Percentiles rank a stretch among this genome's conserved stretches.
These are phyloP conservation scores for Daldinia sp. DNA, from an alignment of 2,329 filamentous ascomycete genomes.

Conservation along the genomic window DNA sequence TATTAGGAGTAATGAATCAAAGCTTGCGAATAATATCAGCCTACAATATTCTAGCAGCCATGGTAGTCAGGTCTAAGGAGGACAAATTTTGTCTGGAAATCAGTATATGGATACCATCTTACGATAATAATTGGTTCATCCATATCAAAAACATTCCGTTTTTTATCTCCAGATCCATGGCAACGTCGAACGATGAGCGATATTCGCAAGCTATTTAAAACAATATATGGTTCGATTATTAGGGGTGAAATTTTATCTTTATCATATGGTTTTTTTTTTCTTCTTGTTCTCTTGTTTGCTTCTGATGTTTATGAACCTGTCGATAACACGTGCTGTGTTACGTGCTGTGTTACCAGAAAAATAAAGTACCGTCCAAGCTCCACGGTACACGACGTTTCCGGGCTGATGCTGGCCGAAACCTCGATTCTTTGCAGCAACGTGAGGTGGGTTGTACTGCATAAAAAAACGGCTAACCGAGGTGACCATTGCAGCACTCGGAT, in stretches of 20 bases:
- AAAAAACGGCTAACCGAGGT: not conserved
- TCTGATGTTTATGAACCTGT: not conserved
- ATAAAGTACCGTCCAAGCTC: not conserved
- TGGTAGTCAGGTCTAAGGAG: not conserved
- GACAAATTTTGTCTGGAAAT: not conserved
- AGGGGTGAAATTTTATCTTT: not conserved
- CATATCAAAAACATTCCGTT: not conserved
- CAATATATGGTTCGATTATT: not conserved
- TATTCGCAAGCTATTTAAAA: not conserved
- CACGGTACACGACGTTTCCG: not conserved
- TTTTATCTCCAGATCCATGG: not conserved
- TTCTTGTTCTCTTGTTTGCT: too few species aligned
- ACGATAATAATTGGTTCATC: not conserved
- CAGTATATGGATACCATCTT: too few species aligned
- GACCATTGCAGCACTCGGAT: not conserved
- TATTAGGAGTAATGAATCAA: slow-evolving; percentile 28
- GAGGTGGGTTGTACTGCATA: not conserved
- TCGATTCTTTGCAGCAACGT: not conserved
- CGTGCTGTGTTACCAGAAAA: slow-evolving; percentile 8
- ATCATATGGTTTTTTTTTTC: not conserved
- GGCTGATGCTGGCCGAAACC: not conserved
- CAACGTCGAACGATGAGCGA: not conserved
- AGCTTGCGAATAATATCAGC: slow-evolving; percentile 4
- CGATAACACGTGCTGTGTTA: slow-evolving; percentile 18
- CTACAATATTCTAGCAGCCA: too few species aligned